phyloP scores from a whole-genome alignment of 441 rosid genomes.

The Gossypium trilobum region DNA sequence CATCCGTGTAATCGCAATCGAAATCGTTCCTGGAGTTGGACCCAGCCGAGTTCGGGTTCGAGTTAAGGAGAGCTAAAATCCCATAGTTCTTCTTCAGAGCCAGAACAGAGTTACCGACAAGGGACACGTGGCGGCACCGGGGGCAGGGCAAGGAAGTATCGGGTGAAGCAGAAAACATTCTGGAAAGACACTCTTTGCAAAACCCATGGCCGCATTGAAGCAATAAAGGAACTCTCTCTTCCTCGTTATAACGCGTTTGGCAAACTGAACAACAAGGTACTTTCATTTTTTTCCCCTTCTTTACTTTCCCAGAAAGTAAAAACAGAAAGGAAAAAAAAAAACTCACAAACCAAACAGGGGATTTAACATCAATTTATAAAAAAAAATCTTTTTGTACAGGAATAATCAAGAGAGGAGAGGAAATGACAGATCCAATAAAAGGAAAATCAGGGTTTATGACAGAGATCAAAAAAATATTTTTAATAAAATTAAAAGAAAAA shows the following conservation, averaged over 20 bases:
- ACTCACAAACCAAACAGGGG: conserved; percentile 24
- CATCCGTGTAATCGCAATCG: conserved; percentile 44
- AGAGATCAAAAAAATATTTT: conserved; percentile 21
- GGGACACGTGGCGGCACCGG: conserved; percentile 79
- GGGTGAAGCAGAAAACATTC: conserved; percentile 75
- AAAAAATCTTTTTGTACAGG: background rate
- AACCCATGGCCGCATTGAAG: conserved; percentile 25
- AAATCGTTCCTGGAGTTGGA: conserved; percentile 15
- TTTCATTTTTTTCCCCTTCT: conserved; percentile 38
- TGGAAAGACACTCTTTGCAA: conserved; percentile 72
- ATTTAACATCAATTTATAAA: background rate
- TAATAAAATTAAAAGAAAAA: background rate
- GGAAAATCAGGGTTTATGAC: background rate
- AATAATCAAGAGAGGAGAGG: background rate
- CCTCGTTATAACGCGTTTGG: conserved; percentile 89
- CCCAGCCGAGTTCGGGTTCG: conserved; percentile 31
- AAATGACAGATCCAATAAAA: conserved; percentile 15
- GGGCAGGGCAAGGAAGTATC: conserved; percentile 79
- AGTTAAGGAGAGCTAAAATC: conserved; percentile 64
- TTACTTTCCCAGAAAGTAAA: background rate
- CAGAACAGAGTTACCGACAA: conserved; percentile 81
- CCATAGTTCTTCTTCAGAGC: conserved; percentile 83
- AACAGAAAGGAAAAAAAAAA: background rate
- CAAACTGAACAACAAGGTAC: conserved; percentile 91
- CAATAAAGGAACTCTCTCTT: conserved; percentile 73